A percentile compares a stretch with the other conserved stretches of the same genome.
phyloP scores from a whole-genome alignment of 2,329 filamentous ascomycete genomes.

The Sphaerostilbella broomeana region DNA sequence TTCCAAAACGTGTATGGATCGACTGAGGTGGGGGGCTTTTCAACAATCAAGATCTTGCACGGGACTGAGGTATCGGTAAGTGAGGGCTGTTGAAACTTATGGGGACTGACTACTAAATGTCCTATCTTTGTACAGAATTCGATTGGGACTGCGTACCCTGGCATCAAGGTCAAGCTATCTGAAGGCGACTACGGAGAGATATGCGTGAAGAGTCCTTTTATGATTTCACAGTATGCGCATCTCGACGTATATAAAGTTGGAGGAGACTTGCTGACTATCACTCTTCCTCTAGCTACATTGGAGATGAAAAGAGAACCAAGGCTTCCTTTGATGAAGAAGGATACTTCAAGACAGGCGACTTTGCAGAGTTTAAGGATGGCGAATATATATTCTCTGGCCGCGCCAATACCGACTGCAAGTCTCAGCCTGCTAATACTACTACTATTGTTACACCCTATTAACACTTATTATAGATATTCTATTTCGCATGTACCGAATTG shows the following conservation, averaged over 20 bases:
- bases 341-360: conserved; percentile 90
- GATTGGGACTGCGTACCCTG: conserved; percentile 8
- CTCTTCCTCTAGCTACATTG: conserved; percentile 16
- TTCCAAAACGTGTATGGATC: conserved; percentile 15
- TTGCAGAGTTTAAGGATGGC: conserved; percentile 57
- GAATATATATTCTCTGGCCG: conserved; percentile 19
- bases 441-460: background rate
- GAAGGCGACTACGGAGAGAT: conserved; percentile 18
- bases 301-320: conserved; percentile 64
- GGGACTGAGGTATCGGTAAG: conserved; percentile 10
- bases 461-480: conserved; percentile 12
- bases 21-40: conserved; percentile 13
- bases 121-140: conserved; percentile 7
- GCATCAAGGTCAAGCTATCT: conserved; percentile 12
- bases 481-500: conserved; percentile 12
- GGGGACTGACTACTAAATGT: no score
- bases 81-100: no score
- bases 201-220: conserved; percentile 14
- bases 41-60: conserved; percentile 1
- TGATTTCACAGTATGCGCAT: conserved; percentile 16
- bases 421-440: background rate
- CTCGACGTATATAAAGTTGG: background rate
- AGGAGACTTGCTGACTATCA: background rate
- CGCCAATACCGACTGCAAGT: conserved; percentile 17
- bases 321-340: conserved; percentile 74